Percentiles rank a stretch among this genome's conserved stretches.
phyloP scores from a whole-genome alignment of 495 filamentous ascomycete species.

The Extremus antarcticus region DNA sequence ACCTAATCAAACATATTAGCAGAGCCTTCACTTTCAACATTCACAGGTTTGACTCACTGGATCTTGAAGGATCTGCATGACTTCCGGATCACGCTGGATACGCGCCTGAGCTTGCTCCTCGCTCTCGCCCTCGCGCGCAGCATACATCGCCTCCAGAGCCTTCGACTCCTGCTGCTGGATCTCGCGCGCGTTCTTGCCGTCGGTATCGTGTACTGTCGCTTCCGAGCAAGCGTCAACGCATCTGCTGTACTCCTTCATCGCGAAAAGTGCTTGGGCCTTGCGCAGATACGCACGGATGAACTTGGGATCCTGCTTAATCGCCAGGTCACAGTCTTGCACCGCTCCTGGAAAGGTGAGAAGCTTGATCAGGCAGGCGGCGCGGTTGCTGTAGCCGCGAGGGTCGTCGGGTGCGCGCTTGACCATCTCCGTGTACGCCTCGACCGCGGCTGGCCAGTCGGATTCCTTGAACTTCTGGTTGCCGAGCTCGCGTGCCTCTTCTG shows the following conservation, averaged over 20 bases:
- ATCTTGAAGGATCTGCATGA: conserved; percentile 82
- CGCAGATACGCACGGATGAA: conserved; percentile 94
- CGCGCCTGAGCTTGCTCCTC: conserved; percentile 93
- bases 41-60: conserved; percentile 32
- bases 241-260: conserved; percentile 95
- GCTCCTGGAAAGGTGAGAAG: conserved; percentile 89
- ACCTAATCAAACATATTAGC: conserved; percentile 32
- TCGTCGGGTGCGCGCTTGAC: conserved; percentile 89
- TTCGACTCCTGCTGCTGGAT: conserved; percentile 93
- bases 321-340: conserved; percentile 82
- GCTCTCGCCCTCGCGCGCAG: conserved; percentile 81
- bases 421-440: conserved; percentile 95
- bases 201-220: conserved; percentile 63
- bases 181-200: conserved; percentile 68
- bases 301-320: conserved; percentile 78
- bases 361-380: conserved; percentile 93
- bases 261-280: conserved; percentile 85
- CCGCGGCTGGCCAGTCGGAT: conserved; percentile 88
- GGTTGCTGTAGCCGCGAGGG: conserved; percentile 91
- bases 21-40: too few species aligned
- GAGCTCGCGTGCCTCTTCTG: conserved; percentile 88
- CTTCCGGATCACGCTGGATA: conserved; percentile 82
- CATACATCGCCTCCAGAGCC: conserved; percentile 82
- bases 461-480: conserved; percentile 96
- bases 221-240: conserved; percentile 82